Evolutionary conservation across 2,329 filamentous ascomycete species (phyloP).

Genomic region (Helminthosporium solani): DNA sequence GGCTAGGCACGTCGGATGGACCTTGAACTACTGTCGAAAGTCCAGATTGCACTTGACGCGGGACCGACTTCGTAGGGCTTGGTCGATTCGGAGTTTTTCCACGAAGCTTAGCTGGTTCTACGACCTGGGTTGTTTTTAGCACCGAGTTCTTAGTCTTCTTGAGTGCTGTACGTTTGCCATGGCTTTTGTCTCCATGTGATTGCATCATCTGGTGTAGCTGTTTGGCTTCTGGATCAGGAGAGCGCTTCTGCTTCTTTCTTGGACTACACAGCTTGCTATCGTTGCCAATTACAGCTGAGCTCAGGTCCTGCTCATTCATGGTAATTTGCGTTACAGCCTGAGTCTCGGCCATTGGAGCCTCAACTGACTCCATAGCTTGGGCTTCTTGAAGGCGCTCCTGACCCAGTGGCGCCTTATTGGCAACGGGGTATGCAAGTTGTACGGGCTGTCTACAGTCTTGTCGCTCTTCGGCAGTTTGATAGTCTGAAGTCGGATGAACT

Average conservation of each 20-base stretch:
- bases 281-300: neutral
- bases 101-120: neutral
- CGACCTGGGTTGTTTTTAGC: neutral
- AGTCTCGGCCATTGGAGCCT: neutral
- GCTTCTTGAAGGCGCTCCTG: too few species aligned
- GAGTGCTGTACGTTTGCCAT: neutral
- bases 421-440: too few species aligned
- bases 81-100: neutral
- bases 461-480: too few species aligned
- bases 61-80: neutral
- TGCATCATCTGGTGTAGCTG: neutral
- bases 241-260: constrained; percentile 7
- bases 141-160: neutral
- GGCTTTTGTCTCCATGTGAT: neutral
- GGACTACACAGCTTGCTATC: neutral
- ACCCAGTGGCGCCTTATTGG: too few species aligned
- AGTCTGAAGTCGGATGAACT: too few species aligned
- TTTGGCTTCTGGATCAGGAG: neutral
- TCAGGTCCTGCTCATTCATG: neutral
- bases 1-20: neutral
- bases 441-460: too few species aligned
- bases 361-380: too few species aligned
- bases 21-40: neutral
- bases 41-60: neutral
- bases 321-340: constrained; percentile 1